phyloP scores from a whole-genome alignment of 1,284 basidiomycete species.

The Kwoniella shivajii region DNA sequence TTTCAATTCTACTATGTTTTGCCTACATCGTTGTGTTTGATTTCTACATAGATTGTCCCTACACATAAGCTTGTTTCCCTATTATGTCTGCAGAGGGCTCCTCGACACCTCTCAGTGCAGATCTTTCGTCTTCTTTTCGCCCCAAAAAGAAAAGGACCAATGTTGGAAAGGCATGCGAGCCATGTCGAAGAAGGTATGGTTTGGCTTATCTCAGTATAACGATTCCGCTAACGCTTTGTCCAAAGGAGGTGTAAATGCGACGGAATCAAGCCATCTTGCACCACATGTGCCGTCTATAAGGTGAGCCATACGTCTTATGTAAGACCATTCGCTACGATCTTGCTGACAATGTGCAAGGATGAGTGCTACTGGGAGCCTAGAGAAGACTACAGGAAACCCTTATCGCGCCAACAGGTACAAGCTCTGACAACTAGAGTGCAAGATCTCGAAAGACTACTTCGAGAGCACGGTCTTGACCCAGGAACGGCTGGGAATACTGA shows the following conservation, averaged over 20 bases:
- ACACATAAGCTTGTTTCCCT: too few relatives aligned
- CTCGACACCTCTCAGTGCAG: not conserved
- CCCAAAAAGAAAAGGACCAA: slow-evolving; percentile 32
- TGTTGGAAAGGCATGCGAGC: slow-evolving; percentile 38
- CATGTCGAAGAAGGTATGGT: slow-evolving; percentile 31
- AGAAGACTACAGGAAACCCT: slow-evolving; percentile 35
- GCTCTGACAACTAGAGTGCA: slow-evolving; percentile 27
- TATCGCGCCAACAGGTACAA: slow-evolving; percentile 31
- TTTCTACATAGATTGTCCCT: too few relatives aligned
- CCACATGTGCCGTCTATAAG: slow-evolving; percentile 42
- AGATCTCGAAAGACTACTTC: slow-evolving; percentile 27
- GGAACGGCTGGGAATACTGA: not conserved
- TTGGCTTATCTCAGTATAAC: not conserved
- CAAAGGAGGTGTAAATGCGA: slow-evolving; percentile 46
- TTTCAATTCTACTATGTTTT: too few relatives aligned
- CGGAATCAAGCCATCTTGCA: slow-evolving; percentile 39
- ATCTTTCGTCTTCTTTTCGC: not conserved
- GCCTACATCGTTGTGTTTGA: too few relatives aligned
- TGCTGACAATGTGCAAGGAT: too few relatives aligned
- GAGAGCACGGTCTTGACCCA: slow-evolving; percentile 24
- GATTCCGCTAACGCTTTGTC: not conserved
- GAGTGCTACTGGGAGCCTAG: slow-evolving; percentile 33
- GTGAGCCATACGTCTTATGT: too few relatives aligned
- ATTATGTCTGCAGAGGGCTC: not conserved
- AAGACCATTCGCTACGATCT: too few relatives aligned